Evolutionary conservation across 2,329 filamentous ascomycete genomes (phyloP), one percentile per base, ranked within the genome.

Genomic region (Cercospora brassicicola): DNA sequence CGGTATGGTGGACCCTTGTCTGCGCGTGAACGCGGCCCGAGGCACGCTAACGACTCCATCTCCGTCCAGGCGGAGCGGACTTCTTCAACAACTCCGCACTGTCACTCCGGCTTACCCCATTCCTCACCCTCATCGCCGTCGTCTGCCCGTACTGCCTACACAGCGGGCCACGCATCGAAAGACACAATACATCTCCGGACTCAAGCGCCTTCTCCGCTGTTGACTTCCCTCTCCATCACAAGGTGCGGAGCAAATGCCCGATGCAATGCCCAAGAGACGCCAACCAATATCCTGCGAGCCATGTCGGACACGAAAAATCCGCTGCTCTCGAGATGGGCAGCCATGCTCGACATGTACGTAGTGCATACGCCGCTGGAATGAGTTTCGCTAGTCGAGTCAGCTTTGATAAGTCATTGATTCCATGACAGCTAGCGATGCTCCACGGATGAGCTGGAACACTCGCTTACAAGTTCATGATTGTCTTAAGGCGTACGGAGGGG

Each of bases 261-360:
- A 33, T 18, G 11, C 55, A n/a, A 57, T 33, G 55, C 55, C 55
- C 28, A 57, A 20, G 11, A 57, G 9, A 20, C 61, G 48, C 9
- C 61, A 36, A n/a, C 61, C 61, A 13, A 42, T 64, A 15, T 55
- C 61, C 20, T 64, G 61, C 33, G 61, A 64, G 48, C 31, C 61
- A 36, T 64, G 61, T 30, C 42, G 61, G 20, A n/a, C 20, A 8
- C 61, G 61, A 3, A 64, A 64, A n/a, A 64, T 64, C 8, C 61
- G 61, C 18, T 64, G 61, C 42, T 33, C 61, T 23, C 42, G 61
- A 23, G 61, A 64, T 39, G 48, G 45, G n/a, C 45, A 31, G 33
- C 48, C 61, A 30, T 64, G 61, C 31, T 28, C 26, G n/a, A 55
- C 61, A 23, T 64, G 61, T 56, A 42, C 20, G 48, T 53, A 53